Evolutionary conservation across 345 rosid species (phyloP).

Genomic region (Turnera subulata): DNA sequence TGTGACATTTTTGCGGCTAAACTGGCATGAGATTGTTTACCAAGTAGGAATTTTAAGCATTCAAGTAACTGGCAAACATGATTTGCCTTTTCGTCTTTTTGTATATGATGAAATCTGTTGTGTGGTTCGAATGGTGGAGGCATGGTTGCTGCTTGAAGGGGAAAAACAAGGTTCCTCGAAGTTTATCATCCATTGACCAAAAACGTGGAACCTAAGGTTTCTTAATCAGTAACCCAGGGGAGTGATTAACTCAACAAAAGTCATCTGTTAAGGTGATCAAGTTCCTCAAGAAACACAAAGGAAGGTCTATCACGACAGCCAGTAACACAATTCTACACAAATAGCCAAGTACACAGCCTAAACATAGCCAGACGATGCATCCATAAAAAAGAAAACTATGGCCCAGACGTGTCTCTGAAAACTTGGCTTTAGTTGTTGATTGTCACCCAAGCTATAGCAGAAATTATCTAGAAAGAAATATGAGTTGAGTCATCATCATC

Average conservation of each 20-base stretch:
- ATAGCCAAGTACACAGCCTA: no score
- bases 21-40: background rate
- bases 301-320: background rate
- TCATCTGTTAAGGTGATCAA: background rate
- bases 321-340: no score
- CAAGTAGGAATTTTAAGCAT: background rate
- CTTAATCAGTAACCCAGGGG: background rate
- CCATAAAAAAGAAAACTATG: background rate
- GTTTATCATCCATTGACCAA: background rate
- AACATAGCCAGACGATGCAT: background rate
- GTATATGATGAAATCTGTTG: no score
- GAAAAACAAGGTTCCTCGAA: no score
- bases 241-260: background rate
- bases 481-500: background rate
- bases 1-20: no score
- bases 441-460: background rate
- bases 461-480: background rate
- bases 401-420: background rate
- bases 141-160: no score
- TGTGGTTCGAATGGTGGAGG: no score
- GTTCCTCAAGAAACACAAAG: background rate
- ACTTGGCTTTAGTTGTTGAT: background rate
- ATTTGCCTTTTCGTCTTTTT: no score
- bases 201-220: background rate
- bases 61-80: no score